phyloP scores from a whole-genome alignment of 768 basidiomycete genomes.

The Termitomyces sp. region DNA sequence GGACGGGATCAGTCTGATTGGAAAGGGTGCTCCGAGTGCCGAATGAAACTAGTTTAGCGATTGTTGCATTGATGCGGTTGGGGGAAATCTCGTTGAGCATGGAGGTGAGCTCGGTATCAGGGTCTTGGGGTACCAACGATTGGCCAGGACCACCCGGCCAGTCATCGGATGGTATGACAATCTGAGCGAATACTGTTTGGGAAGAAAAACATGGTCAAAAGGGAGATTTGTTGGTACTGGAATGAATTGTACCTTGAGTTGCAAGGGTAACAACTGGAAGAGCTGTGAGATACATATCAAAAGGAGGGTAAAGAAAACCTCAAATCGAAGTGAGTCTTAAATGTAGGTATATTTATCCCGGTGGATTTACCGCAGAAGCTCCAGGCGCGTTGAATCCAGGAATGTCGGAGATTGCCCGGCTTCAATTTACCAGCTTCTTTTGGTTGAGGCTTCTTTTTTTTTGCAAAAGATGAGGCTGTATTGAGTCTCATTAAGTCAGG shows the following conservation, averaged over 20 bases:
- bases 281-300: not conserved
- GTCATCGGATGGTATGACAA: slow-evolving; percentile 3
- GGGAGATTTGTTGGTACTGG: too few species aligned
- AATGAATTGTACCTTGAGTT: not conserved
- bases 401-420: too few species aligned
- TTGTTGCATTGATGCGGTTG: slow-evolving; percentile 41
- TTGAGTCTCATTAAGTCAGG: too few species aligned
- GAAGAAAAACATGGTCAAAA: not conserved
- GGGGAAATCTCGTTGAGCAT: slow-evolving; percentile 48
- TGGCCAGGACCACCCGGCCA: slow-evolving; percentile 53
- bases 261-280: not conserved
- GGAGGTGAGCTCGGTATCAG: slow-evolving; percentile 37
- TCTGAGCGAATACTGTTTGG: slow-evolving; percentile 8
- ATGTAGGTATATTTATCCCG: too few species aligned
- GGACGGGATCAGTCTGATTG: slow-evolving; percentile 47
- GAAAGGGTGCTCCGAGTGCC: slow-evolving; percentile 54
- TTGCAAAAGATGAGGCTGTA: too few species aligned
- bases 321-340: not conserved
- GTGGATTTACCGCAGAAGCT: too few species aligned
- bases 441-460: too few species aligned
- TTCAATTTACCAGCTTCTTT: too few species aligned
- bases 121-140: slow-evolving; percentile 37
- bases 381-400: too few species aligned
- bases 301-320: not conserved
- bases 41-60: slow-evolving; percentile 51